Conservation (phyloP, 371 early-diverging fungal species). For the Circinella umbellata region DNA sequence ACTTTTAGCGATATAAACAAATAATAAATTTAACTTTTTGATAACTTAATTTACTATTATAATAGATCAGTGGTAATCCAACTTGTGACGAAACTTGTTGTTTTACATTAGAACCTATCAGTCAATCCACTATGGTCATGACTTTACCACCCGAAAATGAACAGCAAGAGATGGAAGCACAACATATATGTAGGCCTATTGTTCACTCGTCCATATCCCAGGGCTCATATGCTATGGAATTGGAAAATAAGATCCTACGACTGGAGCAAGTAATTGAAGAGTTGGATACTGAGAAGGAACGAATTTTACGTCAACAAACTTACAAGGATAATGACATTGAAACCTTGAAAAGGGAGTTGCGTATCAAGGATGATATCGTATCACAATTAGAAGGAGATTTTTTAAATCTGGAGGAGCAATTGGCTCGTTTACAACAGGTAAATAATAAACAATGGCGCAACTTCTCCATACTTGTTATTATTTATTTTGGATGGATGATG, state of each 20-base stretch:
- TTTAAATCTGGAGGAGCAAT: slow-evolving; percentile 49
- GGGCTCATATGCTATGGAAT: slow-evolving; percentile 48
- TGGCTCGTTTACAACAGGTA: slow-evolving; percentile 53
- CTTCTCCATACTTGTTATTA: neutral
- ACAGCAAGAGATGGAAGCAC: slow-evolving; percentile 48
- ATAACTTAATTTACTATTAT: neutral
- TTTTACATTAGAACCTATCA: slow-evolving; percentile 51
- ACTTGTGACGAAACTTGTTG: slow-evolving; percentile 54
- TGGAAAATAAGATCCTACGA: slow-evolving; percentile 45
- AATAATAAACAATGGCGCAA: slow-evolving; percentile 11
- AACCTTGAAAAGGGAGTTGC: slow-evolving; percentile 51
- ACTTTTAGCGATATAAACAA: no score
- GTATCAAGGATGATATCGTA: slow-evolving; percentile 56
- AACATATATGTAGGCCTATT: slow-evolving; percentile 56
- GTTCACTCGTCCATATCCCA: slow-evolving; percentile 53
- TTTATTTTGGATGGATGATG: neutral
- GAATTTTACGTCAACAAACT: slow-evolving; percentile 31
- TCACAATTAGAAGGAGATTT: slow-evolving; percentile 56
- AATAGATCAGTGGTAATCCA: slow-evolving; percentile 48
- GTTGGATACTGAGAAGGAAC: slow-evolving; percentile 48
- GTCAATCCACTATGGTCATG: slow-evolving; percentile 53
- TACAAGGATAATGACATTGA: slow-evolving; percentile 52
- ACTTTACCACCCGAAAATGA: slow-evolving; percentile 48
- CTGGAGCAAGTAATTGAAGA: slow-evolving; percentile 48
- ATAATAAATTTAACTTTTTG: no score